These are phyloP conservation scores for Fennellomyces sp. DNA, from an alignment of 371 early-diverging fungal genomes.

Conservation along the genomic window DNA sequence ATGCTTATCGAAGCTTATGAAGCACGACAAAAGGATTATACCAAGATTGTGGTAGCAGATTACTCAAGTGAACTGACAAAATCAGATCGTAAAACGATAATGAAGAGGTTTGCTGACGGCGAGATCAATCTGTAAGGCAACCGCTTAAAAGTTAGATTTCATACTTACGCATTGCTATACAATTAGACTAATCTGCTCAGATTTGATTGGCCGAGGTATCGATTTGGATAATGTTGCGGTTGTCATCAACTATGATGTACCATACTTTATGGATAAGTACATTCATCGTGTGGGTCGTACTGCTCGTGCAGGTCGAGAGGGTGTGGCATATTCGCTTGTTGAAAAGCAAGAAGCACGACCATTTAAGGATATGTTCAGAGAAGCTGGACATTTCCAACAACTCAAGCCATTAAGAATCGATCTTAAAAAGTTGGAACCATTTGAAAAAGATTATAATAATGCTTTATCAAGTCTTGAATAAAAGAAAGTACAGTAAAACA, in stretches of 20 bases:
- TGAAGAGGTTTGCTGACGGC: constrained; percentile 74
- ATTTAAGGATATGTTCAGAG: constrained; percentile 78
- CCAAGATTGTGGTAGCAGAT: constrained; percentile 64
- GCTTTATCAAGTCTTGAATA: constrained; percentile 13
- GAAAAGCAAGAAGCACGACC: constrained; percentile 77
- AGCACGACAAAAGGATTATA: constrained; percentile 19
- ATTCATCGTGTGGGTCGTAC: constrained; percentile 99
- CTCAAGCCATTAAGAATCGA: constrained; percentile 51
- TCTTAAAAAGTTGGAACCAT: constrained; percentile 26
- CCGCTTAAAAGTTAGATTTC: no score
- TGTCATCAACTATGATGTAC: constrained; percentile 96
- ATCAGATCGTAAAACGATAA: constrained; percentile 63
- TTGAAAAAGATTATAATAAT: constrained; percentile 2
- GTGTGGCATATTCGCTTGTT: constrained; percentile 87
- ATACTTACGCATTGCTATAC: background rate
- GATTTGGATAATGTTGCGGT: constrained; percentile 83
- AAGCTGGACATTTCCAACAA: constrained; percentile 68
- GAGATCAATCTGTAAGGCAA: constrained; percentile 66
- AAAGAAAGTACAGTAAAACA: background rate
- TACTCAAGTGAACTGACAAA: constrained; percentile 84
- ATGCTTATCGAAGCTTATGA: constrained; percentile 68
- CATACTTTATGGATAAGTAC: constrained; percentile 87
- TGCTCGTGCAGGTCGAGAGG: constrained; percentile 93
- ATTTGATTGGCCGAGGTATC: constrained; percentile 95
- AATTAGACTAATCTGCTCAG: constrained; percentile 84